phyloP scores from a whole-genome alignment of 208 protist species.

The Willaertia magna region DNA sequence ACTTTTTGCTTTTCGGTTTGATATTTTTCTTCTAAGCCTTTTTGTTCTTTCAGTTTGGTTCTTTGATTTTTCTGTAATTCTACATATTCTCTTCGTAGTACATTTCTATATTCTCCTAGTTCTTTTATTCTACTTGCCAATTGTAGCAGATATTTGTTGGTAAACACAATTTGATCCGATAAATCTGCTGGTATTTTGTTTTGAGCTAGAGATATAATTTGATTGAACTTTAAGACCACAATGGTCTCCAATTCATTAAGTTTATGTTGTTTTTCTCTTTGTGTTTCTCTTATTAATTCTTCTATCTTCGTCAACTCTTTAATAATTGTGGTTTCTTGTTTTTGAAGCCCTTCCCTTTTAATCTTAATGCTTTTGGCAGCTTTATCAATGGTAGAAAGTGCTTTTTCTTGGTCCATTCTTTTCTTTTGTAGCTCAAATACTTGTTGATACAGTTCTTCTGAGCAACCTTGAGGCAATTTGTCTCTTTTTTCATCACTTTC shows the following conservation, averaged over 20 bases:
- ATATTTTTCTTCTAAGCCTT: slow-evolving; percentile 16
- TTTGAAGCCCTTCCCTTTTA: slow-evolving; percentile 32
- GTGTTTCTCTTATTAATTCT: slow-evolving; percentile 25
- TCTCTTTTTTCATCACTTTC: slow-evolving; percentile 28
- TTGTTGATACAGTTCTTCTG: slow-evolving; percentile 42
- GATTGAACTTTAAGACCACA: slow-evolving; percentile 27
- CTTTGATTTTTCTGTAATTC: slow-evolving; percentile 21
- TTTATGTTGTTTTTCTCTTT: slow-evolving; percentile 44
- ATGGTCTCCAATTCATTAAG: slow-evolving; percentile 51
- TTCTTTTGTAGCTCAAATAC: slow-evolving; percentile 41
- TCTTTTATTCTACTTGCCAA: slow-evolving; percentile 18
- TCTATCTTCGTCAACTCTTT: slow-evolving; percentile 43
- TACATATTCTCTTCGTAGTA: slow-evolving; percentile 13
- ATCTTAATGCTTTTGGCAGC: slow-evolving; percentile 31
- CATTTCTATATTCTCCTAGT: slow-evolving; percentile 19
- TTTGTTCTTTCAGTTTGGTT: slow-evolving; percentile 29
- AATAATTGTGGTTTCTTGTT: slow-evolving; percentile 32
- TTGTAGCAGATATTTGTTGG: not conserved
- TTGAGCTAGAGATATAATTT: slow-evolving; percentile 24
- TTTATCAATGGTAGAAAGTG: slow-evolving; percentile 17
- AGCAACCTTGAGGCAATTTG: slow-evolving; percentile 17
- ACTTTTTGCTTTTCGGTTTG: slow-evolving; percentile 25
- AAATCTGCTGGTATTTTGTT: slow-evolving; percentile 19
- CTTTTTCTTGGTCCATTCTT: slow-evolving; percentile 39
- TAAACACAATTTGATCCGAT: slow-evolving; percentile 28